Base-by-base conservation (phyloP, 1,284 basidiomycete genomes). In the Tilletia horrida region DNA sequence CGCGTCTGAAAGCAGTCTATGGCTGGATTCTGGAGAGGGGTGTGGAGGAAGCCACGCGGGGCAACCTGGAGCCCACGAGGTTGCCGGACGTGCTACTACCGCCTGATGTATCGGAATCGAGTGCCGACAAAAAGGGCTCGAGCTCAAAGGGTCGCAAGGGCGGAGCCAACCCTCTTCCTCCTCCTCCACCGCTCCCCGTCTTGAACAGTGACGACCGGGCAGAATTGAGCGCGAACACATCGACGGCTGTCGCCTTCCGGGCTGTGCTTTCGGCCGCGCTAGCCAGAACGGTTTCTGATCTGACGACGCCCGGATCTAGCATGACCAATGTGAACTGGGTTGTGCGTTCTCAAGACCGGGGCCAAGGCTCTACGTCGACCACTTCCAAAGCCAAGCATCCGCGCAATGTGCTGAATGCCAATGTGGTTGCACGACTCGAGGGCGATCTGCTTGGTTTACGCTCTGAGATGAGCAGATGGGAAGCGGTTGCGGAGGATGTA, bases 391-490 rank as follows among this genome's bases (percentile, higher is more conserved):
- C 31, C 3, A 18, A 25, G 29, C 55, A 59, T 59, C 55, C 55
- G 29, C 55, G 55, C 13, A 59, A 59, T 35, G 14, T 59, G 27
- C 27, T 29, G 29, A 25, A 59, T 35, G 55, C 55, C 8, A 29
- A 25, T 21, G n/a, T 59, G 55, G 35, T 59, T 8, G 55, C 55
- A 3, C 11, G 55, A 18, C 35, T 35, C 18, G 55, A 59, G 55
- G 55, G 55, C 8, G 16, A 25, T 13, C 27, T 31, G 14, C 14
- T 35, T 35, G 55, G 55, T 2, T 14, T 65, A 31, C 52, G 59
- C 23, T 23, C 55, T 23, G 61, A 67, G 66, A n/a, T 62, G 62
- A 52, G 64, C 45, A 21, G 52, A 11, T 47, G 66, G 62, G 57
- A 63, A 13, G 66, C 45, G 42, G 16, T 27, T 25, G 42, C 45